Conservation (phyloP, 1,139 yeast species). For the Suhomyces atakaporum region DNA sequence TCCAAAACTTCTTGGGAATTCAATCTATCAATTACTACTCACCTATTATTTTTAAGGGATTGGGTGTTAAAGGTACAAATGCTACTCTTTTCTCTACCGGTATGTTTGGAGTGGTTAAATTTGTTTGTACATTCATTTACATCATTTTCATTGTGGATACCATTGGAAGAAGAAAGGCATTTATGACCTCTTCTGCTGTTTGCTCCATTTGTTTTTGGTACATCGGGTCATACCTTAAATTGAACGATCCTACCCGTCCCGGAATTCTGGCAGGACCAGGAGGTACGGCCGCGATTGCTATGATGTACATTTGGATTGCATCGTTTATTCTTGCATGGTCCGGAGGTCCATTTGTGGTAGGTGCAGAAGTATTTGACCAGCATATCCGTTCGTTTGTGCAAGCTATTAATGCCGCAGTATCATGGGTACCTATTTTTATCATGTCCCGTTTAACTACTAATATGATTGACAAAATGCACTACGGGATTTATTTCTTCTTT, state of each 20-base stretch:
- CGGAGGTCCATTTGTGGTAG: constrained; percentile 48
- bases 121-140: constrained; percentile 39
- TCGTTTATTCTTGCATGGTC: constrained; percentile 48
- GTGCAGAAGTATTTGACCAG: constrained; percentile 45
- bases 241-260: constrained; percentile 40
- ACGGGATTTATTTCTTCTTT: constrained; percentile 46
- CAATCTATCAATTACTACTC: constrained; percentile 50
- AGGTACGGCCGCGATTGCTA: constrained; percentile 44
- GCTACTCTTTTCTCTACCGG: constrained; percentile 46
- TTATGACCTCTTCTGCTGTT: constrained; percentile 39
- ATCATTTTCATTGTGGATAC: constrained; percentile 41
- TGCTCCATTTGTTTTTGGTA: constrained; percentile 47
- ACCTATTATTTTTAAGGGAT: constrained; percentile 40
- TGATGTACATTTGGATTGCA: constrained; percentile 49
- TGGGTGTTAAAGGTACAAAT: constrained; percentile 43
- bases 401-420: constrained; percentile 45
- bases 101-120: constrained; percentile 46
- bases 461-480: constrained; percentile 44
- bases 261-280: constrained; percentile 43
- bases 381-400: constrained; percentile 46
- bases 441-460: constrained; percentile 43
- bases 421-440: constrained; percentile 47
- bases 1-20: constrained; percentile 49
- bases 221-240: constrained; percentile 42
- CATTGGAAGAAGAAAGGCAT: constrained; percentile 41